These are phyloP conservation scores for Boletus edulis DNA, from an alignment of 768 basidiomycete species.

Conservation along the genomic window DNA sequence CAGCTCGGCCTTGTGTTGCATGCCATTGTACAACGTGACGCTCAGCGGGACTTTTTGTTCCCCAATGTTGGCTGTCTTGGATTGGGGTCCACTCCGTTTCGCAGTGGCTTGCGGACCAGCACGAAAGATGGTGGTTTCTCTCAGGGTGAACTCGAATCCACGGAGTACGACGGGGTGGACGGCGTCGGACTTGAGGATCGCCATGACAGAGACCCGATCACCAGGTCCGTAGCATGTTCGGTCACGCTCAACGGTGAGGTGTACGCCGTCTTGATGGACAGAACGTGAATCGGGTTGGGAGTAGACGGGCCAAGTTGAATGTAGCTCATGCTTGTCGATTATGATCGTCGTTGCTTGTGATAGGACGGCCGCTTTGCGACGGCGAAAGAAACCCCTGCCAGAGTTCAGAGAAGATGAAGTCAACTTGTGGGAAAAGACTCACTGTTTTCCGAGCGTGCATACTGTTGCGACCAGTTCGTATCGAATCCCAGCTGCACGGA, in stretches of 20 bases:
- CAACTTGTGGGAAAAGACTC: slow-evolving; percentile 18
- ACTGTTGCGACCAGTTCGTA: slow-evolving; percentile 90
- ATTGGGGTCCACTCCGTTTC: slow-evolving; percentile 60
- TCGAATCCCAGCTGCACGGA: slow-evolving; percentile 66
- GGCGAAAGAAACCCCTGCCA: slow-evolving; percentile 69
- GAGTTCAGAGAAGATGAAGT: neutral
- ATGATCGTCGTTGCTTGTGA: slow-evolving; percentile 70
- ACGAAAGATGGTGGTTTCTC: slow-evolving; percentile 76
- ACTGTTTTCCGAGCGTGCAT: slow-evolving; percentile 86
- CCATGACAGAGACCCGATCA: slow-evolving; percentile 71
- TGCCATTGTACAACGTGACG: slow-evolving; percentile 70
- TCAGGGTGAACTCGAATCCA: slow-evolving; percentile 78
- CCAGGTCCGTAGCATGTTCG: slow-evolving; percentile 85
- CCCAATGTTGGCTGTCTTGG: slow-evolving; percentile 51
- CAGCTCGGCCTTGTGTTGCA: slow-evolving; percentile 70
- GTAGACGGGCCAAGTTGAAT: slow-evolving; percentile 92
- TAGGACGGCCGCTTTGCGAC: slow-evolving; percentile 67
- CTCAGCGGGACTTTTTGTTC: slow-evolving; percentile 75
- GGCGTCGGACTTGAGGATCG: slow-evolving; percentile 69
- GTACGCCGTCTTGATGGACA: slow-evolving; percentile 63
- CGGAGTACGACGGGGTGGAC: slow-evolving; percentile 70
- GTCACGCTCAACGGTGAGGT: slow-evolving; percentile 70
- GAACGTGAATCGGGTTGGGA: slow-evolving; percentile 73
- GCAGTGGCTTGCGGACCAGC: slow-evolving; percentile 48
- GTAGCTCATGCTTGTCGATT: slow-evolving; percentile 92